These are phyloP conservation scores for Metahyphopichia silvanorum DNA, from an alignment of 805 yeast species.

Conservation along the genomic window DNA sequence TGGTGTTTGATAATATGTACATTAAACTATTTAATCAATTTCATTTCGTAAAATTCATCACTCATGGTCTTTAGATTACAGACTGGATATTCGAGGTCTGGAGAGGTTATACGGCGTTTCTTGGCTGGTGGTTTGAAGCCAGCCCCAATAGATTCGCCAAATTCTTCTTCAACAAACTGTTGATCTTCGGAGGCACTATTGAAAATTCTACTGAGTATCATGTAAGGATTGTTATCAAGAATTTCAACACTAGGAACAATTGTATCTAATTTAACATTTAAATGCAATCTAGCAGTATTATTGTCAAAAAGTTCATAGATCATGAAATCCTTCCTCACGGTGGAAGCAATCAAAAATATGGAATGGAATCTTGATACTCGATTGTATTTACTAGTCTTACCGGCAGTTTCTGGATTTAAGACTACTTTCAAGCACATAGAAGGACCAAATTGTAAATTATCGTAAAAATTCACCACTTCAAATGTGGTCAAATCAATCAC, in stretches of 20 bases:
- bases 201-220: background rate
- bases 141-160: too few species aligned
- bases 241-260: conserved; percentile 8
- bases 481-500: conserved; percentile 15
- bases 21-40: background rate
- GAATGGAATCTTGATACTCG: conserved; percentile 16
- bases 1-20: conserved; percentile 2
- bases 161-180: conserved; percentile 5
- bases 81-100: too few species aligned
- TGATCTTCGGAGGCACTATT: conserved; percentile 25
- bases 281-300: conserved; percentile 10
- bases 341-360: conserved; percentile 18
- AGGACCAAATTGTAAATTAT: conserved; percentile 22
- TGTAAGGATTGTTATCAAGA: conserved; percentile 1
- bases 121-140: too few species aligned
- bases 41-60: too few species aligned
- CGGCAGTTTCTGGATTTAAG: background rate
- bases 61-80: too few species aligned
- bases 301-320: conserved; percentile 20
- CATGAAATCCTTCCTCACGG: conserved; percentile 17
- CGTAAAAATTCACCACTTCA: conserved; percentile 13
- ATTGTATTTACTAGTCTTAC: conserved; percentile 4
- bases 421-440: conserved; percentile 12
- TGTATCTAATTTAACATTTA: conserved; percentile 12
- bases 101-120: too few species aligned